phyloP scores from a whole-genome alignment of 768 basidiomycete genomes.

The Leucocoprinus sp. region DNA sequence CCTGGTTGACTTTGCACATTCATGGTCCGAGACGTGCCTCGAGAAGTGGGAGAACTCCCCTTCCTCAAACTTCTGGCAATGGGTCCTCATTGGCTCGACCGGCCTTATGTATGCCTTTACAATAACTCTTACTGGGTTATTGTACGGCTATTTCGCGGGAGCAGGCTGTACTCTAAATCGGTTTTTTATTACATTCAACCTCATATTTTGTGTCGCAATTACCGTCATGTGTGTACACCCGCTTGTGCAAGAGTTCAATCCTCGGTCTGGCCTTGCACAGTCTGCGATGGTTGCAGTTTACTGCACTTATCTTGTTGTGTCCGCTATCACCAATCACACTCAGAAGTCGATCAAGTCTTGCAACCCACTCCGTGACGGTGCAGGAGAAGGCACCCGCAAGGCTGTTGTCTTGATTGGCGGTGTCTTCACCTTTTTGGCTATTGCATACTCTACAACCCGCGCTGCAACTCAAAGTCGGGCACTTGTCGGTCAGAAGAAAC shows the following conservation, averaged over 20 bases:
- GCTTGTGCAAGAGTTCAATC: constrained; percentile 83
- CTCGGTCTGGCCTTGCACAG: constrained; percentile 91
- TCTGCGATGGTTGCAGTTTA: constrained; percentile 95
- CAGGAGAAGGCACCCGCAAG: constrained; percentile 52
- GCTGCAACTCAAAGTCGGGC: constrained; percentile 97
- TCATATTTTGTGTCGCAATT: constrained; percentile 69
- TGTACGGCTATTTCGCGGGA: constrained; percentile 88
- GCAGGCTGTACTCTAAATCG: constrained; percentile 85
- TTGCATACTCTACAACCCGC: constrained; percentile 93
- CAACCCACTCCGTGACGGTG: constrained; percentile 75
- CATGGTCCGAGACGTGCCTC: constrained; percentile 95
- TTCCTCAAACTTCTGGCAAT: constrained; percentile 87
- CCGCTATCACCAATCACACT: constrained; percentile 88
- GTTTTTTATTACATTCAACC: constrained; percentile 96
- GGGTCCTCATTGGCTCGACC: constrained; percentile 89
- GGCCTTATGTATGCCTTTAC: constrained; percentile 76
- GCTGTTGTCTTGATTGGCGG: constrained; percentile 88
- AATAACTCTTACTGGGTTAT: constrained; percentile 77
- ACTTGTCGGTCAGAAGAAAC: constrained; percentile 66
- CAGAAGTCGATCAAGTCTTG: constrained; percentile 64
- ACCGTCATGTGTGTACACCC: constrained; percentile 82
- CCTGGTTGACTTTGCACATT: constrained; percentile 96
- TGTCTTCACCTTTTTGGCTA: constrained; percentile 93
- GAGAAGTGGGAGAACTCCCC: constrained; percentile 84
- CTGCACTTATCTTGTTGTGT: constrained; percentile 91